Base-by-base conservation (phyloP, 768 basidiomycete species). In the Lactarius sp. region DNA sequence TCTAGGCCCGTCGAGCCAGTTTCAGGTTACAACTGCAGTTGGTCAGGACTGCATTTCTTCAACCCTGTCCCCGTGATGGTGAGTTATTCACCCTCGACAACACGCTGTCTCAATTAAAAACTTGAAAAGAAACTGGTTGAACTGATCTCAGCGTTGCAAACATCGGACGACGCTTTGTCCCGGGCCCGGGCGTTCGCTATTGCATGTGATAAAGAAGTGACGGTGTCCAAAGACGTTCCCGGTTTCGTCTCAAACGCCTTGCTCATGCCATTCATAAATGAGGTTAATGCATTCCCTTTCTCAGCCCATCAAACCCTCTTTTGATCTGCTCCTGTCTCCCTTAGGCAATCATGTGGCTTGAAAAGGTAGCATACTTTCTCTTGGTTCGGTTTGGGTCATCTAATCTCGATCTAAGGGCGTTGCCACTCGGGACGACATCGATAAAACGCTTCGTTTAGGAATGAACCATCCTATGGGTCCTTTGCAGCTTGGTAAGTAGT, bases 1-100 rank as follows among this genome's bases (percentile, higher is more conserved):
- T 22, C 46, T 61, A 44, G 6, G 20, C 59, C 54, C 3, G 41
- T 51, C 16, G 22, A 60, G 0, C 2, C 34, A 14, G n/a, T 3
- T 20, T 27, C 44, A 27, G 20, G 16, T 44, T 53, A 34, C 46
- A 49, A 62, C 34, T 34, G 36, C 56, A 53, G 6, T 34, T 49
- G 42, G 12, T 57, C 46, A 93, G 92, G 87, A 13, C 77, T 96
- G 47, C 94, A 96, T 73, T 97, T 94, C 79, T 96, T 97, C 78
- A 96, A 98, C 71, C 95, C 95, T 4, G 95, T 97, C 4, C 95
- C 95, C 3, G 90, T 96, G 37, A 97, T 97, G 94, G 91, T 92
- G 71, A 56, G 83, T 68, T 18, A 14, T 36, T 53, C 10, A 27
- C 27, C 27, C 27, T 27, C 27, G 2, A 27, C 27, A 27, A 27